Evolutionary conservation across 257 asterid genomes (phyloP).

Genomic region (Solanum okadae): DNA sequence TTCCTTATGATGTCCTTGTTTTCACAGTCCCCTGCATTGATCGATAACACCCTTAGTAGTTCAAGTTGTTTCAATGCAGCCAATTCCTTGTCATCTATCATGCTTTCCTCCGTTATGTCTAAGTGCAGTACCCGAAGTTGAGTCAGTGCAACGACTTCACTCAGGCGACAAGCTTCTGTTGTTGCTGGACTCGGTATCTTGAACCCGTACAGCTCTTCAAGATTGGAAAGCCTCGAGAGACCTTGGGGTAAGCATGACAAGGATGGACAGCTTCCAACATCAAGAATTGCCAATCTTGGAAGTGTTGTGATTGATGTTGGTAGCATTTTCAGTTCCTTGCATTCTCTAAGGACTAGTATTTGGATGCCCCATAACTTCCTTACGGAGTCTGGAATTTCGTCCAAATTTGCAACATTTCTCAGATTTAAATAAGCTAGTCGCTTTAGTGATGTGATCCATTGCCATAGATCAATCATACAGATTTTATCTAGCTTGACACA

Average conservation of each 20-base stretch:
- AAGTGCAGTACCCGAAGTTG: constrained; percentile 16
- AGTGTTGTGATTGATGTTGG: constrained; percentile 7
- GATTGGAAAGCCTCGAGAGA: neutral
- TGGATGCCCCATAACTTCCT: constrained; percentile 13
- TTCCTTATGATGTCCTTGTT: neutral
- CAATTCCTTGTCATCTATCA: constrained; percentile 1
- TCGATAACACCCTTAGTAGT: constrained; percentile 9
- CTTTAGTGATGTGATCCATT: constrained; percentile 18
- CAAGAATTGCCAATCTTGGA: constrained; percentile 12
- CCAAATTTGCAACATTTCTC: neutral
- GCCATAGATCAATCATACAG: constrained; percentile 8
- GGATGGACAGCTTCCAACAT: constrained; percentile 16
- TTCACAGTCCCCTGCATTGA: constrained; percentile 13
- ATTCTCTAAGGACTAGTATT: constrained; percentile 14
- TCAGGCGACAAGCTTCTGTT: constrained; percentile 3
- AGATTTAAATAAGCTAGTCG: constrained; percentile 21
- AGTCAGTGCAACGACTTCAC: constrained; percentile 1
- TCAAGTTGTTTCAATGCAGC: neutral
- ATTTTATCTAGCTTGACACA: constrained; percentile 3
- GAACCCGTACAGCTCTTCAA: constrained; percentile 22
- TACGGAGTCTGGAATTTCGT: constrained; percentile 3
- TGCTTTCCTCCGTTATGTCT: constrained; percentile 14
- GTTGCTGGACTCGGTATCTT: neutral
- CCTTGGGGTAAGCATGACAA: constrained; percentile 8
- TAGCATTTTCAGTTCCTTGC: neutral